Conservation (phyloP, 2,329 filamentous ascomycete species). For the Botryosphaeria dothidea region DNA sequence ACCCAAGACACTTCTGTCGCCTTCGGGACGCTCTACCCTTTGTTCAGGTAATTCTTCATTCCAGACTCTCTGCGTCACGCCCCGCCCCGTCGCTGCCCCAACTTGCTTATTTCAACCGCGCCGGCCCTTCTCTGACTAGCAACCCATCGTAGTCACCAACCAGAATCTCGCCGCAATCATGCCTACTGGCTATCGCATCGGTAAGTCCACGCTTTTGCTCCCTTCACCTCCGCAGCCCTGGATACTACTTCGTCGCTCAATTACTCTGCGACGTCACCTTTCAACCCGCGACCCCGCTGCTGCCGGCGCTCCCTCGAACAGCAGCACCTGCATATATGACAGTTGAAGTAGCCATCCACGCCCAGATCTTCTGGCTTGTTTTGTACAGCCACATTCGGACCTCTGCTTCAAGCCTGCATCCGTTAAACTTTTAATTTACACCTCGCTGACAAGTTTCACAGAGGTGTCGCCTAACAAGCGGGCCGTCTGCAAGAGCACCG, state of each 20-base stretch:
- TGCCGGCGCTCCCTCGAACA: neutral
- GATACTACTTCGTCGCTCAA: neutral
- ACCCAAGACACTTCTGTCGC: neutral
- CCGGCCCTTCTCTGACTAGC: conserved; percentile 1
- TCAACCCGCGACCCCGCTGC: conserved; percentile 7
- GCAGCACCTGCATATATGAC: too few species aligned
- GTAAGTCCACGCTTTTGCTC: conserved; percentile 6
- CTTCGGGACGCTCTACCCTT: neutral
- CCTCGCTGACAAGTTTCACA: conserved; percentile 39
- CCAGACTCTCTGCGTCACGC: neutral
- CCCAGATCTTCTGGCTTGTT: too few species aligned
- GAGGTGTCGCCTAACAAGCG: conserved; percentile 71
- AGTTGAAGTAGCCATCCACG: too few species aligned
- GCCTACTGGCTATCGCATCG: conserved; percentile 18
- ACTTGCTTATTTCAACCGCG: neutral
- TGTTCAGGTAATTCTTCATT: neutral
- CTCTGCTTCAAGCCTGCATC: too few species aligned
- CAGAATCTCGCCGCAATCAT: conserved; percentile 11
- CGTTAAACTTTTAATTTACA: neutral
- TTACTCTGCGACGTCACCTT: neutral
- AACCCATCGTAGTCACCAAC: neutral
- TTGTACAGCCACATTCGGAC: too few species aligned
- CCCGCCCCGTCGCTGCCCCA: neutral
- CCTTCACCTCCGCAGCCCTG: neutral
- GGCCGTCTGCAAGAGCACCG: conserved; percentile 70